These are phyloP conservation scores for Penicillium waksmanii DNA, from an alignment of 495 filamentous ascomycete genomes.

Conservation along the genomic window DNA sequence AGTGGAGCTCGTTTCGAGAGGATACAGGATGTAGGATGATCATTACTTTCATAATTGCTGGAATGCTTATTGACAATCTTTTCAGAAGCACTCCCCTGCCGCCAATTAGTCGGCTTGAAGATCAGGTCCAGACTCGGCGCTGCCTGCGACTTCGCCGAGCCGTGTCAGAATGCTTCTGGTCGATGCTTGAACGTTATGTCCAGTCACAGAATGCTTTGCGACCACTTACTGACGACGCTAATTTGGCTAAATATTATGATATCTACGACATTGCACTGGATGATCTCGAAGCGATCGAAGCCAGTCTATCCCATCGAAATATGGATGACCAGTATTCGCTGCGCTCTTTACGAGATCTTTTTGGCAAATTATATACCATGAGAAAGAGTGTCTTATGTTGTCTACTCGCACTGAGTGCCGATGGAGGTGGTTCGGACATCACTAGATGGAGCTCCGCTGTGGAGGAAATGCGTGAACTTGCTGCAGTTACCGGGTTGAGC, in stretches of 20 bases:
- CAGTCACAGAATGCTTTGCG: conserved; percentile 67
- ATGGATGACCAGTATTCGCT: conserved; percentile 79
- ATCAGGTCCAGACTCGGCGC: conserved; percentile 73
- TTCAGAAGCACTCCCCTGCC: conserved; percentile 80
- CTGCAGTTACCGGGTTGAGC: conserved; percentile 54
- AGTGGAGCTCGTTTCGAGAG: conserved; percentile 91
- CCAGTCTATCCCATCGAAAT: conserved; percentile 61
- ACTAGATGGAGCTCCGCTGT: conserved; percentile 76
- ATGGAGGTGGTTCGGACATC: conserved; percentile 79
- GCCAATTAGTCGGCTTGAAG: conserved; percentile 81
- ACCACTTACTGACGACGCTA: conserved; percentile 71
- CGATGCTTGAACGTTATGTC: conserved; percentile 70
- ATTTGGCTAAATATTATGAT: conserved; percentile 88
- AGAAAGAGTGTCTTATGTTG: conserved; percentile 85
- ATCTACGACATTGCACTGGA: conserved; percentile 85
- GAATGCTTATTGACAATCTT: background rate
- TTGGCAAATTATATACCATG: conserved; percentile 77
- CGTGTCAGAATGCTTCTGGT: conserved; percentile 67
- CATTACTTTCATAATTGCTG: background rate
- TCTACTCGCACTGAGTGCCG: conserved; percentile 83
- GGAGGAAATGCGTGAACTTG: conserved; percentile 71
- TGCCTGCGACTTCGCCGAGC: conserved; percentile 77
- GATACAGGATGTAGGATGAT: conserved; percentile 78
- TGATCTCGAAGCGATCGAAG: conserved; percentile 70
- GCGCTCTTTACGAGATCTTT: conserved; percentile 74